Base-by-base conservation (phyloP, 2,329 filamentous ascomycete species). In the Cryphonectria nitschkei region DNA sequence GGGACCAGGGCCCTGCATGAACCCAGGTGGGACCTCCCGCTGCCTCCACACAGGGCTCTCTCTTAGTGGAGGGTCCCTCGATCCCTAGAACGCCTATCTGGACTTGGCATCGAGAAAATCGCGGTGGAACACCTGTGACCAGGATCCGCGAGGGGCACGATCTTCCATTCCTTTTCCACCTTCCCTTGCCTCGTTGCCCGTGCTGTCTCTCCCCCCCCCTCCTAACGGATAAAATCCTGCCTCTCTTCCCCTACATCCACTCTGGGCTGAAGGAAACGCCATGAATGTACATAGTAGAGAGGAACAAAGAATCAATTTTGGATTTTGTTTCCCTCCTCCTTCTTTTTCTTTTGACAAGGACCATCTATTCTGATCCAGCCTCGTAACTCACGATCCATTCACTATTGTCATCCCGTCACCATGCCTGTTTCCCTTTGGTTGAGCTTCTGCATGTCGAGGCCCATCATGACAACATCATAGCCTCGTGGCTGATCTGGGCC, bases 1-100 rank as follows among this genome's bases (percentile, higher is more conserved):
- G n/a, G 61, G 61, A 43, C 61, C 46, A 39, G 61, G 61, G 61
- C 41, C 16, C 61, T 64, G 34, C 61, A 64, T 39, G 61, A 64
- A 46, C 39, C 61, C 11, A 41, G 61, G 61, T 64, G 61, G 61
- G 61, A 29, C 39, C 11, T 46, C 61, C 61, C 61, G 61, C 61
- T 19, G 26, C 61, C 39, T 39, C 37, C 61, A 26, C 19, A 63
- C 37, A 46, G 39, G 41, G 34, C 8, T 29, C 5, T 19, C 34
- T 11, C 9, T 22, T 43, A 19, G 61, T 26, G 41, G 41, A 22
- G 16, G n/a, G 5, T 50, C 22, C 34, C 16, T 26, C 63, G 63
- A 65, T 65, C 63, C 26, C 43, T 11, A 29, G 63, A 16, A 34
- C 63, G 43, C 16, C 41, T 2, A 32, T n/a, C 16, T 50, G 13